Conservation (phyloP, 2,329 filamentous ascomycete genomes). For the Aspergillus neoniger region DNA sequence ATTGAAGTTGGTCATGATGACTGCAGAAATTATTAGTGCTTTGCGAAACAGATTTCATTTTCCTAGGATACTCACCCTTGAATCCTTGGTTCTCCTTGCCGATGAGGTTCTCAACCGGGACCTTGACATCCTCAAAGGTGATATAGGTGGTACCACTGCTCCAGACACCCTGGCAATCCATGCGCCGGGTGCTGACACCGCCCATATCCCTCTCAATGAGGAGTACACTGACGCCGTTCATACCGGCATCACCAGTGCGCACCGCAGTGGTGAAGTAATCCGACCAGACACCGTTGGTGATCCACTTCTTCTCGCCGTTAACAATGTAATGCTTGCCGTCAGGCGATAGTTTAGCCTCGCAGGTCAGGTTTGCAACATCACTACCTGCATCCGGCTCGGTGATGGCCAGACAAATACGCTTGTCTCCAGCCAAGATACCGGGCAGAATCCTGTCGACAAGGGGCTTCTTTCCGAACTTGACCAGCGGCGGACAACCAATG, state of each 20-base stretch:
- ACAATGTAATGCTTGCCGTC: conserved; percentile 99
- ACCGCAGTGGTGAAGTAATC: conserved; percentile 99
- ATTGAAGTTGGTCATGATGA: conserved; percentile 99
- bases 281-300: conserved; percentile 94
- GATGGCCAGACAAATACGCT: conserved; percentile 96
- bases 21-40: conserved; percentile 41
- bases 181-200: conserved; percentile 87
- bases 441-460: conserved; percentile 87
- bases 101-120: conserved; percentile 97
- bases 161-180: conserved; percentile 99
- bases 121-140: conserved; percentile 98
- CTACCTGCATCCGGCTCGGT: conserved; percentile 94
- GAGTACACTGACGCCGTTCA: conserved; percentile 88
- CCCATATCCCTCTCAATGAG: conserved; percentile 84
- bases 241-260: conserved; percentile 81
- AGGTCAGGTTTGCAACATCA: conserved; percentile 92
- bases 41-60: not conserved
- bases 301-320: conserved; percentile 99
- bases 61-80: conserved; percentile 59
- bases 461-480: conserved; percentile 86
- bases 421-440: conserved; percentile 84
- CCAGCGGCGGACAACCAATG: conserved; percentile 86
- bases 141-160: conserved; percentile 94
- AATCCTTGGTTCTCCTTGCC: conserved; percentile 99
- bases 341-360: conserved; percentile 89